Evolutionary conservation across 352 stramenopile genomes (phyloP).

Genomic region (Pythium myriotylum): DNA sequence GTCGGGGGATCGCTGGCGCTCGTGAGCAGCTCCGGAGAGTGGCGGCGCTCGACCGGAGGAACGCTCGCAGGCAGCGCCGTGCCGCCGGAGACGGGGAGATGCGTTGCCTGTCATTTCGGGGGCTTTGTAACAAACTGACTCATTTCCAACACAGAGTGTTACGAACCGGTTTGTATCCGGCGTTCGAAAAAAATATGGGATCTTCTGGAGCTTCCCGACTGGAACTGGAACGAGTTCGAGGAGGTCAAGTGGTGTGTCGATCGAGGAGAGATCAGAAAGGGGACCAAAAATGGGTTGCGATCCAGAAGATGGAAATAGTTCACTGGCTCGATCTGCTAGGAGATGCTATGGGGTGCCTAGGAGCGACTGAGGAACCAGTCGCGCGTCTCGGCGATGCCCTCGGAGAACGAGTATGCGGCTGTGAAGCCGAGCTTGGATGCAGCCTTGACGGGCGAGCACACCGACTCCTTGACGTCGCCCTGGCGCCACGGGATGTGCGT

Average conservation of each 20-base stretch:
- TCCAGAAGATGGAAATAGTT: too few relatives aligned
- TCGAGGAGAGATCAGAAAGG: too few relatives aligned
- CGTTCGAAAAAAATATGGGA: neutral
- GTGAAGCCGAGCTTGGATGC: conserved; percentile 73
- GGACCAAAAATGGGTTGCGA: too few relatives aligned
- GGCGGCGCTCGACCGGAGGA: too few relatives aligned
- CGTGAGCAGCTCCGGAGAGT: too few relatives aligned
- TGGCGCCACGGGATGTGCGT: conserved; percentile 69
- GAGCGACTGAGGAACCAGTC: conserved; percentile 66
- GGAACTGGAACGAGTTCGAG: too few relatives aligned
- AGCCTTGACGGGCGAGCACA: conserved; percentile 72
- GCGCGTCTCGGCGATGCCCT: conserved; percentile 71
- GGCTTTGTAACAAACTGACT: neutral
- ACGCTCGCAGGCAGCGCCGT: neutral
- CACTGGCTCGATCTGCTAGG: too few relatives aligned
- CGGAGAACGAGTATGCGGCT: conserved; percentile 62
- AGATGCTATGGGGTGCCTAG: neutral
- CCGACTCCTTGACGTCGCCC: conserved; percentile 81
- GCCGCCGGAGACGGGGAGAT: neutral
- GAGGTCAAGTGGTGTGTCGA: too few relatives aligned
- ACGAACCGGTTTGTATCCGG: conserved; percentile 19
- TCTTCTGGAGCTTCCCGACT: neutral
- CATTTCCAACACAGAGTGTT: conserved; percentile 1
- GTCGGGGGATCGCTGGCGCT: too few relatives aligned
- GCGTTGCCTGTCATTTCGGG: neutral